Conservation (phyloP, 164 flowering plant species). For the Tetracentron sinense region DNA sequence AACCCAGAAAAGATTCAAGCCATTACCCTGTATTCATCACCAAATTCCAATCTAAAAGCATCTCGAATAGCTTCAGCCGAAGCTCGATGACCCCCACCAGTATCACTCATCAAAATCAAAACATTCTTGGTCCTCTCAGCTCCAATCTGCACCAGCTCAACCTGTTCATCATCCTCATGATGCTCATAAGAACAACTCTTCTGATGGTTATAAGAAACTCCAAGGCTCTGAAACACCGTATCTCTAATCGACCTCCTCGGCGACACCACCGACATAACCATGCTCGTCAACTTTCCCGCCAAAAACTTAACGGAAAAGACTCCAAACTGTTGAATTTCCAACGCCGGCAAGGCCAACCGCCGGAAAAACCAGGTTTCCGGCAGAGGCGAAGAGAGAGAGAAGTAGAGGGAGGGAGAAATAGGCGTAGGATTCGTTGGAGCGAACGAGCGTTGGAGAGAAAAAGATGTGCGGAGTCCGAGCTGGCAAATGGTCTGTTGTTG, state of each 20-base stretch:
- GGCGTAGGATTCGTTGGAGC: no score
- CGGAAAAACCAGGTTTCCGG: neutral
- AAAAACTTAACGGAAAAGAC: neutral
- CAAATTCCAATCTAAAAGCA: slow-evolving; percentile 55
- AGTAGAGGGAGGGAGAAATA: neutral
- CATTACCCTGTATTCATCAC: slow-evolving; percentile 57
- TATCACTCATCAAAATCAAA: slow-evolving; percentile 71
- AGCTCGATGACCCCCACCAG: slow-evolving; percentile 77
- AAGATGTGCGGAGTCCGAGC: neutral
- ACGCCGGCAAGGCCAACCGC: neutral
- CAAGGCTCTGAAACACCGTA: slow-evolving; percentile 37
- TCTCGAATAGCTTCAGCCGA: slow-evolving; percentile 76
- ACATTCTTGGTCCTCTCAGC: slow-evolving; percentile 69
- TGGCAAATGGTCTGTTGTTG: neutral
- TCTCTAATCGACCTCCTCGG: slow-evolving; percentile 42
- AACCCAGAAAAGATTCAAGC: neutral
- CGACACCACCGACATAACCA: slow-evolving; percentile 34
- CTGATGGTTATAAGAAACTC: slow-evolving; percentile 9
- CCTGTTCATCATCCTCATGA: slow-evolving; percentile 27
- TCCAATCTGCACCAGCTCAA: slow-evolving; percentile 61
- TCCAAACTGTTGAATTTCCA: no score
- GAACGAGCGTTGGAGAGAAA: no score
- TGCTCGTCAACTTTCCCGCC: slow-evolving; percentile 3
- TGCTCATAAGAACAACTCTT: slow-evolving; percentile 10
- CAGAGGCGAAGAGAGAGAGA: neutral